Evolutionary conservation across 345 rosid genomes (phyloP).

Genomic region (Nasturtium officinale): DNA sequence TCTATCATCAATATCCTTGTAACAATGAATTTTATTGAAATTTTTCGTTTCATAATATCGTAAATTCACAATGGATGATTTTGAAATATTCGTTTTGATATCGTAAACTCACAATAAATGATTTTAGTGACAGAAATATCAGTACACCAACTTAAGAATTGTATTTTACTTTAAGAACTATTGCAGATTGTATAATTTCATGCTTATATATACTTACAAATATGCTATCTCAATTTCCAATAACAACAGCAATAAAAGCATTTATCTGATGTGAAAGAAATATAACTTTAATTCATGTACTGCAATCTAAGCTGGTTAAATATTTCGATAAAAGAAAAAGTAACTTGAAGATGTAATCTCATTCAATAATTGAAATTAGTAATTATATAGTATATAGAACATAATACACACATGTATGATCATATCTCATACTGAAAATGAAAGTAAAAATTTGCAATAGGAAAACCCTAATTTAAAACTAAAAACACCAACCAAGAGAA

Average conservation of each 20-base stretch:
- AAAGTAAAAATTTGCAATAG: background rate
- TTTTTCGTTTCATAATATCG: background rate
- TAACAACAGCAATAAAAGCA: background rate
- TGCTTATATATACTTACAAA: constrained; percentile 5
- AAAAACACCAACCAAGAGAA: constrained; percentile 32
- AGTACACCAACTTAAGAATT: background rate
- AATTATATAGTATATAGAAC: constrained; percentile 3
- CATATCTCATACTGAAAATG: constrained; percentile 26
- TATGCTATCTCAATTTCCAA: background rate
- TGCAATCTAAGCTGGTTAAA: constrained; percentile 11
- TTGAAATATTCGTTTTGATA: background rate
- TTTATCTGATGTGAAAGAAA: background rate
- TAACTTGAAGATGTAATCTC: constrained; percentile 9
- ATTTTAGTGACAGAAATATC: background rate
- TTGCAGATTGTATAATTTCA: background rate
- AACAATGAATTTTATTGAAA: background rate
- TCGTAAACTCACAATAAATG: background rate
- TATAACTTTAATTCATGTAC: background rate
- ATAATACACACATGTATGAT: constrained; percentile 26
- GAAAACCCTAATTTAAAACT: constrained; percentile 30
- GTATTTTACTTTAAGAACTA: background rate
- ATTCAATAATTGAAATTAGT: background rate
- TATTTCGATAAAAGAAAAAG: background rate
- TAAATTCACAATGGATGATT: background rate
- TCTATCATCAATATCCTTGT: background rate